phyloP scores from a whole-genome alignment of 2,329 filamentous ascomycete genomes.

The Talaromyces sp. region DNA sequence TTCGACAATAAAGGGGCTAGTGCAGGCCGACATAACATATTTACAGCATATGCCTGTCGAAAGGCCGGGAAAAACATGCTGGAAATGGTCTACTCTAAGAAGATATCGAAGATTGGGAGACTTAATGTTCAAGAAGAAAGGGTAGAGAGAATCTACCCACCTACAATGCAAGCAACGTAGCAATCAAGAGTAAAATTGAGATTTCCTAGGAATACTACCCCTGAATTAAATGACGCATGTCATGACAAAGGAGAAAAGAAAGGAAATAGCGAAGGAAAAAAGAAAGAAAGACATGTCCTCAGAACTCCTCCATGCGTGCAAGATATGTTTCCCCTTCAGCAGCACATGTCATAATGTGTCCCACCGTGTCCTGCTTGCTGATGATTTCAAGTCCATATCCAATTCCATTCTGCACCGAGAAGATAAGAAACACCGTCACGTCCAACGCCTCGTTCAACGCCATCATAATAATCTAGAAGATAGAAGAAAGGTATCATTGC shows the following conservation, averaged over 20 bases:
- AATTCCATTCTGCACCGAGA: background rate
- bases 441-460: background rate
- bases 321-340: background rate
- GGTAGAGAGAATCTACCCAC: too few relatives aligned
- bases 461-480: background rate
- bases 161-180: too few relatives aligned
- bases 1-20: too few relatives aligned
- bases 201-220: background rate
- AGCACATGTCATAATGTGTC: background rate
- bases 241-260: background rate
- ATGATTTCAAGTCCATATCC: background rate
- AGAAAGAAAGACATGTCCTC: background rate
- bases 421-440: background rate
- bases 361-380: background rate
- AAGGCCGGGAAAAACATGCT: too few relatives aligned
- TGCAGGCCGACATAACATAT: too few relatives aligned
- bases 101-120: too few relatives aligned
- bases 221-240: background rate
- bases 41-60: too few relatives aligned
- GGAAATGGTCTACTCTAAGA: too few relatives aligned
- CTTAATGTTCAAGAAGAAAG: too few relatives aligned
- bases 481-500: constrained; percentile 4
- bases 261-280: background rate
- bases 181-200: background rate
- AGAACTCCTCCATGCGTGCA: constrained; percentile 1